Conservation (phyloP, 345 rosid genomes). For the Populus pruinosa region DNA sequence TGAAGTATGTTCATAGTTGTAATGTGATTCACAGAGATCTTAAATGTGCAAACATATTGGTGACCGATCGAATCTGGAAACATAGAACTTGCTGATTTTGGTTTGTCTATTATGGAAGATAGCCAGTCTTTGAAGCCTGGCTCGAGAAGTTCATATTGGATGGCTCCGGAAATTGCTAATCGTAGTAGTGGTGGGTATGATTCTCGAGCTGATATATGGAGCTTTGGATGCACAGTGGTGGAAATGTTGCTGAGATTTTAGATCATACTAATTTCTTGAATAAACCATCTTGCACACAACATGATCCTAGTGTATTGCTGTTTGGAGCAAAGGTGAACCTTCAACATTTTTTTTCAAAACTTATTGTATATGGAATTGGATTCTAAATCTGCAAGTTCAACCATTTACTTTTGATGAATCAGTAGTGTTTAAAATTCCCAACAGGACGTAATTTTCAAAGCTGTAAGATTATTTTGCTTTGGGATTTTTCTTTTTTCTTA, state of each 20-base stretch:
- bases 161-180: slow-evolving; percentile 37
- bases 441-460: too few relatives aligned
- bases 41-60: too few relatives aligned
- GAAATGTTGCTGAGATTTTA: slow-evolving; percentile 49
- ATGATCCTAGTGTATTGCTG: background rate
- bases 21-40: too few relatives aligned
- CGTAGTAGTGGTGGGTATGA: slow-evolving; percentile 51
- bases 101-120: slow-evolving; percentile 23
- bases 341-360: too few relatives aligned
- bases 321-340: too few relatives aligned
- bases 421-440: too few relatives aligned
- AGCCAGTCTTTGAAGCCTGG: background rate
- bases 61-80: slow-evolving; percentile 32
- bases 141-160: slow-evolving; percentile 25
- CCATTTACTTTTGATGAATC: too few relatives aligned
- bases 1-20: too few relatives aligned
- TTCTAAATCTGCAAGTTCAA: too few relatives aligned
- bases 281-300: background rate
- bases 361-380: too few relatives aligned
- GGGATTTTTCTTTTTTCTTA: too few relatives aligned
- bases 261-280: slow-evolving; percentile 18
- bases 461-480: too few relatives aligned
- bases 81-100: slow-evolving; percentile 43
- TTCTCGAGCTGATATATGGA: slow-evolving; percentile 73
- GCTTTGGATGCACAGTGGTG: slow-evolving; percentile 79